Conservation (phyloP, 73 alveolate genomes). For the Tetrahymena borealis region DNA sequence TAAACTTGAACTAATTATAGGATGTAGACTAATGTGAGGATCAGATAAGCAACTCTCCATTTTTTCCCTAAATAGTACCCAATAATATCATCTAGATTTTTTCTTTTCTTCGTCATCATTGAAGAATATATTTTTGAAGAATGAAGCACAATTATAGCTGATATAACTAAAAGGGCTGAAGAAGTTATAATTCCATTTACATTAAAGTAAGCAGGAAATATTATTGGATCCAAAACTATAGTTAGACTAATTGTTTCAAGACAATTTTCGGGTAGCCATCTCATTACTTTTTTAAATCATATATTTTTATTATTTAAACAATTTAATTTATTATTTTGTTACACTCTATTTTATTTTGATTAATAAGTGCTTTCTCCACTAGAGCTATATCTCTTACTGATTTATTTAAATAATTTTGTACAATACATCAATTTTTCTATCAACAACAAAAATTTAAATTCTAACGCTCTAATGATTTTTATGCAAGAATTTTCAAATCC, state of each 20-base stretch:
- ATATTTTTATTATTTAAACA: background rate
- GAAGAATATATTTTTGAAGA: background rate
- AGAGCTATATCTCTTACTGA: too few relatives aligned
- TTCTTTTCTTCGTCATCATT: background rate
- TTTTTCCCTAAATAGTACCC: background rate
- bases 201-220: background rate
- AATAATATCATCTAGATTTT: background rate
- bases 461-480: too few relatives aligned
- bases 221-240: background rate
- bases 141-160: background rate
- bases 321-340: background rate
- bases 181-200: background rate
- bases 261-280: background rate
- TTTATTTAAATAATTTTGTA: too few relatives aligned
- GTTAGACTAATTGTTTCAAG: background rate
- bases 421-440: too few relatives aligned
- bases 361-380: too few relatives aligned
- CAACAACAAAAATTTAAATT: too few relatives aligned
- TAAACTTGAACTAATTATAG: background rate
- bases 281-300: background rate
- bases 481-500: too few relatives aligned
- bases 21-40: background rate
- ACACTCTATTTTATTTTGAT: background rate
- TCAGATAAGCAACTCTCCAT: background rate
- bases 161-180: background rate